phyloP scores from a whole-genome alignment of 1,139 yeast species.

The Yamadazyma taylorii region DNA sequence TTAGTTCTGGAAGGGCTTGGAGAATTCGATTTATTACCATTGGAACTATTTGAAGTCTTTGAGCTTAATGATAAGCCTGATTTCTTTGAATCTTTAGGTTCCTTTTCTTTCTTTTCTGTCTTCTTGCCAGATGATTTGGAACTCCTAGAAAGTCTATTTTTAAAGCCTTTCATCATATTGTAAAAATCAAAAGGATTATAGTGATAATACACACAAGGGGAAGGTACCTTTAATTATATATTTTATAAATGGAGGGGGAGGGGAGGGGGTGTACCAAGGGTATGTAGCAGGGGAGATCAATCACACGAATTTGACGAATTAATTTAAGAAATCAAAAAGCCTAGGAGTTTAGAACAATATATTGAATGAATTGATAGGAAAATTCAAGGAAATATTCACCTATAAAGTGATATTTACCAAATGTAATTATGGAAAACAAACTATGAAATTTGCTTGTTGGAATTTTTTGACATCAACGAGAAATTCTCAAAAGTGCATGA shows the following conservation, averaged over 20 bases:
- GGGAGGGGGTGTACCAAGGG: too few relatives aligned
- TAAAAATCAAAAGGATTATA: too few relatives aligned
- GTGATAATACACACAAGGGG: too few relatives aligned
- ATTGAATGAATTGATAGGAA: too few relatives aligned
- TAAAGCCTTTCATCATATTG: conserved; percentile 54
- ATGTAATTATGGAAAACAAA: neutral
- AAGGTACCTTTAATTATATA: too few relatives aligned
- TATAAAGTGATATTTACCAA: too few relatives aligned
- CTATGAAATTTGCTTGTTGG: conserved; percentile 1
- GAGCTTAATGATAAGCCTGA: conserved; percentile 12
- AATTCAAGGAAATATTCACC: too few relatives aligned
- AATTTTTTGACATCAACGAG: conserved; percentile 3
- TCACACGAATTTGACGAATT: too few relatives aligned
- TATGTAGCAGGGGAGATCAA: too few relatives aligned
- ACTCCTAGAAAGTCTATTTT: conserved; percentile 49
- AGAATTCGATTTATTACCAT: conserved; percentile 26
- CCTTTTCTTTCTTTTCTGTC: conserved; percentile 27
- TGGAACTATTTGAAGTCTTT: conserved; percentile 13
- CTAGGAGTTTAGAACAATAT: too few relatives aligned
- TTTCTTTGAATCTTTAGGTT: conserved; percentile 16
- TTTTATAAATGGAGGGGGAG: too few relatives aligned
- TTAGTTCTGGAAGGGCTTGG: conserved; percentile 34
- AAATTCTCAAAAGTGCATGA: conserved; percentile 3
- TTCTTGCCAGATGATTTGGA: conserved; percentile 38
- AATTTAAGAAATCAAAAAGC: too few relatives aligned